Conservation (phyloP, 2,329 filamentous ascomycete species). For the Thelonectria blattea region DNA sequence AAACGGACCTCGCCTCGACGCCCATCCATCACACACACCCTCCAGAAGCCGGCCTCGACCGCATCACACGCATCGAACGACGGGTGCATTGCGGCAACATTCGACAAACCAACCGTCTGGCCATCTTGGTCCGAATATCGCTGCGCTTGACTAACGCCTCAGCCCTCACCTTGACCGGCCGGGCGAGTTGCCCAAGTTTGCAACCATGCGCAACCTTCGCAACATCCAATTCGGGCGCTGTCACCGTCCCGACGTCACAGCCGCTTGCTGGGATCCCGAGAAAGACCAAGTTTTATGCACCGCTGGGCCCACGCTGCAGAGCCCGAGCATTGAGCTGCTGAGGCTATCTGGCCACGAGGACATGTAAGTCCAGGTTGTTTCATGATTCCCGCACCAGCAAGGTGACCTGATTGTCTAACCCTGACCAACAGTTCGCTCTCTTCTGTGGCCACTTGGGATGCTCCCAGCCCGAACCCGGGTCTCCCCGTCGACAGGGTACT, state of each 20-base stretch:
- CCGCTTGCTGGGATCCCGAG: conserved; percentile 84
- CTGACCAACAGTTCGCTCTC: conserved; percentile 35
- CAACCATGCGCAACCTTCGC: conserved; percentile 85
- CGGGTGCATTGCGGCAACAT: conserved; percentile 29
- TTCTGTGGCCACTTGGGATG: conserved; percentile 84
- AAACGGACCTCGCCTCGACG: conserved; percentile 29
- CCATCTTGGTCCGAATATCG: conserved; percentile 15
- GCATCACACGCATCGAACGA: conserved; percentile 33
- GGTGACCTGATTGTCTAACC: conserved; percentile 24
- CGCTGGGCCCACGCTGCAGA: conserved; percentile 77
- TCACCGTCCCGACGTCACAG: conserved; percentile 69
- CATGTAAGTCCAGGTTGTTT: conserved; percentile 46
- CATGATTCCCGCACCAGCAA: conserved; percentile 8
- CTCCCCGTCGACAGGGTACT: conserved; percentile 77
- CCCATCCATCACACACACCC: conserved; percentile 36
- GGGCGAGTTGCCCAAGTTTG: neutral
- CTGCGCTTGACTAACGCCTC: conserved; percentile 12
- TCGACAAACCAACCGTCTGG: conserved; percentile 22
- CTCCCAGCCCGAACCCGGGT: conserved; percentile 78
- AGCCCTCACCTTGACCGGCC: conserved; percentile 2
- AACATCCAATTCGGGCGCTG: conserved; percentile 75
- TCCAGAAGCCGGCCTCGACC: conserved; percentile 27
- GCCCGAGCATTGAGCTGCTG: conserved; percentile 74
- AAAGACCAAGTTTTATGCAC: conserved; percentile 81
- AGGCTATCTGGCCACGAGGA: conserved; percentile 55